These are phyloP conservation scores for Mucor sp. DNA, from an alignment of 371 early-diverging fungal genomes.

Conservation along the genomic window DNA sequence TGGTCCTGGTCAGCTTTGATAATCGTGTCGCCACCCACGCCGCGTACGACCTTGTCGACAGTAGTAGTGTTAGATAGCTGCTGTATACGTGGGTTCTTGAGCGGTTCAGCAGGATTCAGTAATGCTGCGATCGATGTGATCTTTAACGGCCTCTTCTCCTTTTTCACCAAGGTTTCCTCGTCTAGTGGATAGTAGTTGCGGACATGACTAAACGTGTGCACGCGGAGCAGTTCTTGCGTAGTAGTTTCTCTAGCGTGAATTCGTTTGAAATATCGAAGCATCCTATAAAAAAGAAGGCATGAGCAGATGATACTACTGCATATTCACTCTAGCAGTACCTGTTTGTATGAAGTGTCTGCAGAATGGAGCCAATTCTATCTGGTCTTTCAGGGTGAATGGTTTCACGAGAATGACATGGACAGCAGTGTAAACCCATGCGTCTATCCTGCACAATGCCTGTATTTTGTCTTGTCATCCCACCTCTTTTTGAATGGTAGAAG, in stretches of 20 bases:
- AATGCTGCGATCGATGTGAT: conserved; percentile 45
- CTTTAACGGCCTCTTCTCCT: conserved; percentile 24
- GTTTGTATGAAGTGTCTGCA: conserved; percentile 39
- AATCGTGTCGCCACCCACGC: conserved; percentile 44
- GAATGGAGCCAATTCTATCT: conserved; percentile 51
- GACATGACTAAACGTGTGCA: conserved; percentile 57
- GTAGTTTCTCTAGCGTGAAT: conserved; percentile 58
- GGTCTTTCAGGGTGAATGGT: conserved; percentile 68
- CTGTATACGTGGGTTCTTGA: conserved; percentile 2
- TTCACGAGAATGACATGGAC: conserved; percentile 61
- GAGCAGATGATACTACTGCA: no score
- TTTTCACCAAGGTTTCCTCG: conserved; percentile 8
- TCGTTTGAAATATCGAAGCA: conserved; percentile 50
- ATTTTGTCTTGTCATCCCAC: conserved; percentile 47
- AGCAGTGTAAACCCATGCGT: conserved; percentile 59
- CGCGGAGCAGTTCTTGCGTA: conserved; percentile 50
- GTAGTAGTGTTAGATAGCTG: neutral
- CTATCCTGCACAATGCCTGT: conserved; percentile 65
- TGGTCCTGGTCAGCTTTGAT: conserved; percentile 29
- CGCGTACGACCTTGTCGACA: conserved; percentile 16
- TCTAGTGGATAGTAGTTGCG: conserved; percentile 51
- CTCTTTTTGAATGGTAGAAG: conserved; percentile 55
- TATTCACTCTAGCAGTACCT: conserved; percentile 36
- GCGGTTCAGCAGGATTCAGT: conserved; percentile 26
- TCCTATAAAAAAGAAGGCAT: neutral